Conservation (phyloP, 306 rosid genomes). For the Rubus parviflorus region DNA sequence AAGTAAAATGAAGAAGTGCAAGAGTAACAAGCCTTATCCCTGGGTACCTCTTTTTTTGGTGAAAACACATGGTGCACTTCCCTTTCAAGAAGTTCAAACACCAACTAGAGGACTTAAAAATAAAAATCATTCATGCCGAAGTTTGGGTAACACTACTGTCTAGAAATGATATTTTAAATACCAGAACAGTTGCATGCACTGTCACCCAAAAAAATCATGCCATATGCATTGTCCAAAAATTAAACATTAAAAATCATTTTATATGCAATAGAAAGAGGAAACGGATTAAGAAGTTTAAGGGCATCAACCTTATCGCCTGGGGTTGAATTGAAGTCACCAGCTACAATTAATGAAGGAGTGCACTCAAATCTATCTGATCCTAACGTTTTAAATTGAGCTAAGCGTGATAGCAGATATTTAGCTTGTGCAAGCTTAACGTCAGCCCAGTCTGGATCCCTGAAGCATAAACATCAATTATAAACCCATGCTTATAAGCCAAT, state of each 20-base stretch:
- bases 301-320: slow-evolving; percentile 80
- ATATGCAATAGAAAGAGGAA: slow-evolving; percentile 19
- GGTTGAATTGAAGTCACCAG: slow-evolving; percentile 93
- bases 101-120: background rate
- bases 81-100: background rate
- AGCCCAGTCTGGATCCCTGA: slow-evolving; percentile 88
- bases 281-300: slow-evolving; percentile 17
- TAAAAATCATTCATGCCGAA: background rate
- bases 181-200: background rate
- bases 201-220: background rate
- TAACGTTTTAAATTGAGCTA: slow-evolving; percentile 56
- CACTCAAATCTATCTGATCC: slow-evolving; percentile 65
- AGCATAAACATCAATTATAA: slow-evolving; percentile 24
- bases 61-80: no score
- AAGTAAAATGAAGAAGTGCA: no score
- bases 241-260: background rate
- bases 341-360: slow-evolving; percentile 62
- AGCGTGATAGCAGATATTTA: slow-evolving; percentile 73
- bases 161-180: background rate
- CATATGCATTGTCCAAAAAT: background rate
- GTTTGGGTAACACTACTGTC: background rate
- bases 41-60: no score
- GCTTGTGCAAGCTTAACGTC: slow-evolving; percentile 96
- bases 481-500: slow-evolving; percentile 8
- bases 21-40: no score